Evolutionary conservation across 371 early-diverging fungal species (phyloP), one percentile per base, ranked within the genome.

Genomic region (Blakeslea trispora): DNA sequence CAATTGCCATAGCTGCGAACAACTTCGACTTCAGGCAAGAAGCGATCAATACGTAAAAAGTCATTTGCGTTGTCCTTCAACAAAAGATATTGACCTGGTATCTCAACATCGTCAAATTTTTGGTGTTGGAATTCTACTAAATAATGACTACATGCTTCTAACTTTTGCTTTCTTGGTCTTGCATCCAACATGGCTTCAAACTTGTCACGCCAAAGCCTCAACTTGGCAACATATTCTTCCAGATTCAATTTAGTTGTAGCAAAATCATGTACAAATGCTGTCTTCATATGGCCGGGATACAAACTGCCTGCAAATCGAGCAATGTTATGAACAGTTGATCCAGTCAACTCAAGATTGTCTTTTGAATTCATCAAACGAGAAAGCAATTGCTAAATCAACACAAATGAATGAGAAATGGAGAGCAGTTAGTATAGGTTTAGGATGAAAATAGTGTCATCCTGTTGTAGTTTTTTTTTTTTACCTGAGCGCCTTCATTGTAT

Each of bases 61-160:
- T 95, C 95, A 56, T 91, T 91, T 67, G 86, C 91, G 59, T 83
- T 87, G 62, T 95, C 90, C 59, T 84, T 86, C 57, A 89, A 70
- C 80, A 84, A 22, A 15, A 95, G 72, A 63, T 98, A 98, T 74
- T 99, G 98, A 4, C 99, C 99, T 5, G 98, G 98, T 5, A 99
- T 88, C 61, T 98, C 96, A 7, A 99, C 90, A 63, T 98, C 97
- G 62, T 97, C 97, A 64, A 97, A 96, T 70, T 92, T 94, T 59
- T 94, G 92, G 72, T 96, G 93, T 69, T 98, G 97, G 79, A 98
- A 97, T 63, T 98, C 98, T 1, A 91, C 95, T 47, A 99, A 71
- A 74, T 95, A 95, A 46, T 89, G 92, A 35, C 90, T 89, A 63
- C 89, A 89, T 22, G 89, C 81, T 66, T 96, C 95, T 10, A 96